Percentiles rank a stretch among this genome's conserved stretches.
These are phyloP conservation scores for Eucalyptus cloeziana DNA, from an alignment of 345 rosid species.

Conservation along the genomic window DNA sequence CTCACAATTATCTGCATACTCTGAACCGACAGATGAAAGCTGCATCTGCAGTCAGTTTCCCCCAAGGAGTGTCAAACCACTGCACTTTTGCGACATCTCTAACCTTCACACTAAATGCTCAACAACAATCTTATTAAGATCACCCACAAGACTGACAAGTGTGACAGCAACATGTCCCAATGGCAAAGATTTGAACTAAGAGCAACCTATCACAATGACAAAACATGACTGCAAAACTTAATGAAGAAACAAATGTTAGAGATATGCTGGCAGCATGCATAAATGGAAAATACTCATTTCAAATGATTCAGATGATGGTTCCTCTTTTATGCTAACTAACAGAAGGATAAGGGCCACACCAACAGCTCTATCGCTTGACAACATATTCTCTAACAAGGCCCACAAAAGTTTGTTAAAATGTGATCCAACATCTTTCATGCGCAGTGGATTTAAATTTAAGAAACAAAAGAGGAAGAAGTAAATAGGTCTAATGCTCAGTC, in stretches of 20 bases:
- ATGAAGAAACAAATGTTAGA: background rate
- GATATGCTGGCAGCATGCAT: background rate
- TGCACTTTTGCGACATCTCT: background rate
- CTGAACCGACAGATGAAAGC: background rate
- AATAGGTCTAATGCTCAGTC: background rate
- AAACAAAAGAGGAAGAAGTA: background rate
- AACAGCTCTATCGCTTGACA: background rate
- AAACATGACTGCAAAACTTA: background rate
- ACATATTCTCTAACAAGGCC: background rate
- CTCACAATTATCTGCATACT: background rate
- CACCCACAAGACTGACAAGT: background rate
- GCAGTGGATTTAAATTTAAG: background rate
- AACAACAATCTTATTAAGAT: background rate
- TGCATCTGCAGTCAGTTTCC: background rate
- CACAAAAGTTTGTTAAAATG: background rate
- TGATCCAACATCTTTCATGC: background rate
- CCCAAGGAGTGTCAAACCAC: background rate
- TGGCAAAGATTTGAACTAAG: background rate
- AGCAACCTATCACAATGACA: background rate
- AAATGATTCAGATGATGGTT: background rate
- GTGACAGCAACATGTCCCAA: background rate
- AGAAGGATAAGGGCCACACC: background rate
- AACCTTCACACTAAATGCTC: background rate
- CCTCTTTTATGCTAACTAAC: background rate
- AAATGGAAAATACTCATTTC: background rate